Evolutionary conservation across 2,329 filamentous ascomycete genomes (phyloP), one percentile per base, ranked within the genome.

Genomic region (Talaromyces funiculosus): DNA sequence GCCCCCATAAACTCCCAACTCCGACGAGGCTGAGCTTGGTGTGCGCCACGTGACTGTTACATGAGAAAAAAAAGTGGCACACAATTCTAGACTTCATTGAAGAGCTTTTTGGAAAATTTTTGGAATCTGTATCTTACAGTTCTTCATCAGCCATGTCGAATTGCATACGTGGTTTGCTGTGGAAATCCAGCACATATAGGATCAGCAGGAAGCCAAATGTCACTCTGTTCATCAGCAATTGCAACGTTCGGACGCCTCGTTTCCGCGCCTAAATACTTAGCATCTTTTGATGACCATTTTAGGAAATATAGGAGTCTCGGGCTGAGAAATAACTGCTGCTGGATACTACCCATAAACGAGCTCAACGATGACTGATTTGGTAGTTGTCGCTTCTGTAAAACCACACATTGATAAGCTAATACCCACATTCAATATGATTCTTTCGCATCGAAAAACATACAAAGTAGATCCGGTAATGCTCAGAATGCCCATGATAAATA

Each of bases 171-270:
- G 14, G 22, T n/a, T 9, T 29, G 14, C 7, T n/a, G 22, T 24
- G 16, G 7, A 29, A 53, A 33, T 14, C 3, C 33, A 53, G 18
- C 49, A 24, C 31, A 26, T 37, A 53, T 12, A 4, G 22, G 31
- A 31, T 53, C 49, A n/a, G 31, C 31, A 37, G 38, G 26, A 53
- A 38, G 49, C 49, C 31, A 20, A 37, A 53, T 53, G 4, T 33
- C 31, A 53, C 49, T 10, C 43, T 29, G 43, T 47, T 29, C 22
- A 47, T 47, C 31, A 53, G 49, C 18, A 37, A 12, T 9, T 53
- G 49, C 31, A 53, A 53, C 49, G 31, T 53, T 5, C 49, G 49
- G 16, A 53, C 49, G 49, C 49, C 49, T 37, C 49, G 38, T 53
- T 14, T 2, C 22, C 38, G 14, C 43, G 8, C 24, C 16, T n/a